phyloP scores from a whole-genome alignment of 495 filamentous ascomycete genomes.

The Usnea hakonensis region DNA sequence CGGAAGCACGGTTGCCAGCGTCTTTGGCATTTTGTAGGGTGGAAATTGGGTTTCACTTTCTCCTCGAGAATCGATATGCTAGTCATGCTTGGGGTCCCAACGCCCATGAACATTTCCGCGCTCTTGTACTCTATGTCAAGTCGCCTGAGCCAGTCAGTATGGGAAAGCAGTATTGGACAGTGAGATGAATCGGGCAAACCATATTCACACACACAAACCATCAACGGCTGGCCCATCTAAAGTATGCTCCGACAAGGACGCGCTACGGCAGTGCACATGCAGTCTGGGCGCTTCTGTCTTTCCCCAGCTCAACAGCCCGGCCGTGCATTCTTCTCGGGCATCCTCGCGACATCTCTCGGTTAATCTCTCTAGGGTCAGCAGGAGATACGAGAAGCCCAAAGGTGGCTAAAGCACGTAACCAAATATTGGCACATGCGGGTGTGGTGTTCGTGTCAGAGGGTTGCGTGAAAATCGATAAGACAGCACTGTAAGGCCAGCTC shows the following conservation, averaged over 20 bases:
- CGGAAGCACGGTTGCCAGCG: not conserved
- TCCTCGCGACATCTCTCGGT: too few species aligned
- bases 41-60: not conserved
- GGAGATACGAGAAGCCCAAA: too few species aligned
- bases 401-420: too few species aligned
- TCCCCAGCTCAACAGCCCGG: not conserved
- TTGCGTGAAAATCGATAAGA: not conserved
- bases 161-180: not conserved
- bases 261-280: not conserved
- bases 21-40: not conserved
- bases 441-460: not conserved
- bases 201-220: not conserved
- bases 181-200: not conserved
- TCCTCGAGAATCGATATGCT: not conserved
- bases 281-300: not conserved
- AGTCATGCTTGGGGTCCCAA: not conserved
- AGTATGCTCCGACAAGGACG: not conserved
- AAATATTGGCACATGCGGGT: not conserved
- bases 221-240: not conserved
- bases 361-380: too few species aligned
- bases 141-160: not conserved
- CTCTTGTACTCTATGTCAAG: not conserved
- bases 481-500: not conserved
- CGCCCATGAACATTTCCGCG: not conserved
- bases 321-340: not conserved